Evolutionary conservation across 371 early-diverging fungal species (phyloP).

Genomic region (Lichtheimia corymbifera): DNA sequence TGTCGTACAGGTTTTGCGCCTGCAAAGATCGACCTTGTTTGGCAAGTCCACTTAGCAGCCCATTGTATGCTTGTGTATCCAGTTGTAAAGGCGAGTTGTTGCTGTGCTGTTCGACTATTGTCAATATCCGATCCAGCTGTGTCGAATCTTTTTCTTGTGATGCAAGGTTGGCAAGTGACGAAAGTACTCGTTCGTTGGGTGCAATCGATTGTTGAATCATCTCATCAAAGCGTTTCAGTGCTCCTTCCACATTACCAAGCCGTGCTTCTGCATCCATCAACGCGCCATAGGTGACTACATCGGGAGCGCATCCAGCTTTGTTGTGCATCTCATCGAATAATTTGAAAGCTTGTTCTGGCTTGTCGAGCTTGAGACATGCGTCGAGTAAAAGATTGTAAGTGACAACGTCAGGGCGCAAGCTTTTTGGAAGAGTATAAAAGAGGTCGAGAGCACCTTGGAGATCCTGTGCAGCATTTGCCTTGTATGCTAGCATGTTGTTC

Average conservation of each 20-base stretch:
- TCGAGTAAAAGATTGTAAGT: constrained; percentile 49
- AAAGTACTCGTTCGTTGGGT: constrained; percentile 38
- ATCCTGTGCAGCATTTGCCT: constrained; percentile 8
- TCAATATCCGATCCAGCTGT: background rate
- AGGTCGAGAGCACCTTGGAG: constrained; percentile 22
- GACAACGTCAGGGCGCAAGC: constrained; percentile 25
- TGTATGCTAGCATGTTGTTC: constrained; percentile 36
- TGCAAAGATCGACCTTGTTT: constrained; percentile 30
- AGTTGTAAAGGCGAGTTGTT: constrained; percentile 2
- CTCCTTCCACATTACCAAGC: constrained; percentile 30
- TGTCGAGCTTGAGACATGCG: constrained; percentile 32
- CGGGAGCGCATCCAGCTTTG: constrained; percentile 32
- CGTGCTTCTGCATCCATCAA: constrained; percentile 47
- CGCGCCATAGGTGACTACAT: constrained; percentile 55
- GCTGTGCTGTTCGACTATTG: constrained; percentile 7
- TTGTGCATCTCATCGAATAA: constrained; percentile 40
- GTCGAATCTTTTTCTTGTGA: constrained; percentile 6
- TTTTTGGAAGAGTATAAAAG: constrained; percentile 17
- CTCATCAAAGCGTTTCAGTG: constrained; percentile 37
- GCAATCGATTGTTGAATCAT: constrained; percentile 28
- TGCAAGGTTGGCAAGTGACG: constrained; percentile 30
- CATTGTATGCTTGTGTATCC: constrained; percentile 28
- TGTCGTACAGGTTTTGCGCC: constrained; percentile 44
- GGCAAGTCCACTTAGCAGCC: constrained; percentile 30
- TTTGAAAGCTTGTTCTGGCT: constrained; percentile 31